Evolutionary conservation across 331 rosid species (phyloP).

Genomic region (Malus hybrid): DNA sequence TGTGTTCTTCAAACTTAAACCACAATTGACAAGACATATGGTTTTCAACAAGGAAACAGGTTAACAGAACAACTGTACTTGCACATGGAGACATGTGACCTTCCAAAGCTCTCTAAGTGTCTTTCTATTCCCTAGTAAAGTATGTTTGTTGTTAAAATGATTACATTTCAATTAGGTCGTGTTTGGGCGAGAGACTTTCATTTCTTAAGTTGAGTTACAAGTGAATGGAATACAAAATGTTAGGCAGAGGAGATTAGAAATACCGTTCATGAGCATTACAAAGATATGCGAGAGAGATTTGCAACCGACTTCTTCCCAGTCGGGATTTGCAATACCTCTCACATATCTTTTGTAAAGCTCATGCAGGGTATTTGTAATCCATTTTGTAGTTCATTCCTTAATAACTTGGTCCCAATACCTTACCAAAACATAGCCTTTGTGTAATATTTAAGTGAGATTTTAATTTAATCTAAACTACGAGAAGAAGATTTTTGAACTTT

Average conservation of each 20-base stretch:
- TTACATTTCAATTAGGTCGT: not conserved
- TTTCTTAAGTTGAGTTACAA: not conserved
- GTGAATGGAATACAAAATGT: not conserved
- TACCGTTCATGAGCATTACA: not conserved
- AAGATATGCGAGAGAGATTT: not conserved
- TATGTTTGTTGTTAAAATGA: not conserved
- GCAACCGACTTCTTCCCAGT: not conserved
- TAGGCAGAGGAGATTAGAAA: not conserved
- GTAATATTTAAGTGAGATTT: not conserved
- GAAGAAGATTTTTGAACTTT: not conserved
- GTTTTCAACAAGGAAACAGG: not conserved
- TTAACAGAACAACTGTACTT: not conserved
- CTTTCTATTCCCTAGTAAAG: not conserved
- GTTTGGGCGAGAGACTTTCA: not conserved
- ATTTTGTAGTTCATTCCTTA: too few species aligned
- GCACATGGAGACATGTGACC: not conserved
- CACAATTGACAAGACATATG: not conserved
- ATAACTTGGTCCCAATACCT: not conserved
- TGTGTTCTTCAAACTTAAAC: not conserved
- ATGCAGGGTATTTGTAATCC: not conserved
- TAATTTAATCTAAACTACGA: not conserved
- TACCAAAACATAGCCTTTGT: not conserved
- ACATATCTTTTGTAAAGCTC: not conserved
- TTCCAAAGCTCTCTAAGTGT: not conserved
- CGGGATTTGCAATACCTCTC: not conserved